phyloP scores from a whole-genome alignment of 345 rosid genomes.

The Combretum micranthum region DNA sequence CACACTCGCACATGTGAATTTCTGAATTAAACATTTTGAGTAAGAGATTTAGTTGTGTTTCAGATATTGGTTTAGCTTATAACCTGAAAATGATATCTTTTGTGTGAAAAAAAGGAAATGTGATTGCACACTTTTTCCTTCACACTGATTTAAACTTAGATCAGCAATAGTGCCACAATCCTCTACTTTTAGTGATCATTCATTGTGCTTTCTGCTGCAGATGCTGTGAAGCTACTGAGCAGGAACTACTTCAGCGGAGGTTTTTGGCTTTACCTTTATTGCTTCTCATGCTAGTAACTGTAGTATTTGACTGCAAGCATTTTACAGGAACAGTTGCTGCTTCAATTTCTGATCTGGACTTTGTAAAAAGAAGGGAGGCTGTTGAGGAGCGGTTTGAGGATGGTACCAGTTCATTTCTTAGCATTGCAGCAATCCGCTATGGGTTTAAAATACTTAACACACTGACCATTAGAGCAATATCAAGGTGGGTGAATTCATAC shows the following conservation, averaged over 20 bases:
- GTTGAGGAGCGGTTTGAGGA: constrained; percentile 88
- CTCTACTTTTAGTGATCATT: constrained; percentile 3
- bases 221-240: constrained; percentile 75
- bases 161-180: not conserved
- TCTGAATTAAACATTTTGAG: too few species aligned
- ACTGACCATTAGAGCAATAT: constrained; percentile 56
- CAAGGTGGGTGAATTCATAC: constrained; percentile 38
- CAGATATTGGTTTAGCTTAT: too few species aligned
- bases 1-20: too few species aligned
- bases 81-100: too few species aligned
- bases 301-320: not conserved
- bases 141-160: too few species aligned
- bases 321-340: constrained; percentile 86
- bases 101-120: too few species aligned
- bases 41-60: too few species aligned
- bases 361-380: constrained; percentile 81
- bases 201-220: constrained; percentile 30
- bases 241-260: constrained; percentile 97
- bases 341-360: constrained; percentile 87
- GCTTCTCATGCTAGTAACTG: not conserved
- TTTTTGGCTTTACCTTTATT: constrained; percentile 20
- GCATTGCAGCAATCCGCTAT: constrained; percentile 73
- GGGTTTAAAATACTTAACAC: constrained; percentile 75
- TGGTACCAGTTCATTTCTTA: constrained; percentile 80
- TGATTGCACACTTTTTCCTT: too few species aligned